Base-by-base conservation (phyloP, 306 rosid genomes). In the Prunus padus region DNA sequence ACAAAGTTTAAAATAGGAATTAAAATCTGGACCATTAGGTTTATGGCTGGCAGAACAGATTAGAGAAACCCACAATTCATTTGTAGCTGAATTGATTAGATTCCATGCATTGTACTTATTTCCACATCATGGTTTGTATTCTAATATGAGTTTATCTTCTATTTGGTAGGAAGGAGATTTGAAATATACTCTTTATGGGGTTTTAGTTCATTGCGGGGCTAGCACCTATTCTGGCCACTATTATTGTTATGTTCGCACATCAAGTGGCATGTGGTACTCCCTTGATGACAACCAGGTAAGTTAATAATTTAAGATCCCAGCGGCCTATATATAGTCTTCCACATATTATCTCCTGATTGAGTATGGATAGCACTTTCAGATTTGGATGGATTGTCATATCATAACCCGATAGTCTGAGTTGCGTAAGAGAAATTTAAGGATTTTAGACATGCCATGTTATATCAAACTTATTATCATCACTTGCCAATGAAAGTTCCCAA, bases 181-280 rank as follows among this genome's bases (percentile, higher is more conserved):
- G 79, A 92, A 84, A 68, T 96, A 96, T 80, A 90, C 99, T n/a
- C 91, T 96, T 49, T 96, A 92, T 69, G 99, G 99, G 72, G 98
- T 96, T 78, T 77, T 96, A 65, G 99, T 96, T 72, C 99, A 96
- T 72, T 79, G 86, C 72, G 99, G 99, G 82, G 83, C 80, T 67
- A 89, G 87, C 91, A 96, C 99, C 62, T 94, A 86, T 72, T 89
- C 92, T 57, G 99, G 99, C 45, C 99, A 96, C 73, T 96, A 92
- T 73, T 89, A 84, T 71, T 96, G 98, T 83, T 96, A 80, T 82
- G 98, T 90, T 73, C 98, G 99, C 78, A 96, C 99, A 51, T 87
- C 97, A 77, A 88, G 85, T 78, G 91, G 89, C 84, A 85, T 92
- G 87, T 96, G 99, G 99, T 88, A 92, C 85, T 85, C 96, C 66